Evolutionary conservation across 2,329 filamentous ascomycete genomes (phyloP).

Genomic region (Trichophyton schoenleinii): DNA sequence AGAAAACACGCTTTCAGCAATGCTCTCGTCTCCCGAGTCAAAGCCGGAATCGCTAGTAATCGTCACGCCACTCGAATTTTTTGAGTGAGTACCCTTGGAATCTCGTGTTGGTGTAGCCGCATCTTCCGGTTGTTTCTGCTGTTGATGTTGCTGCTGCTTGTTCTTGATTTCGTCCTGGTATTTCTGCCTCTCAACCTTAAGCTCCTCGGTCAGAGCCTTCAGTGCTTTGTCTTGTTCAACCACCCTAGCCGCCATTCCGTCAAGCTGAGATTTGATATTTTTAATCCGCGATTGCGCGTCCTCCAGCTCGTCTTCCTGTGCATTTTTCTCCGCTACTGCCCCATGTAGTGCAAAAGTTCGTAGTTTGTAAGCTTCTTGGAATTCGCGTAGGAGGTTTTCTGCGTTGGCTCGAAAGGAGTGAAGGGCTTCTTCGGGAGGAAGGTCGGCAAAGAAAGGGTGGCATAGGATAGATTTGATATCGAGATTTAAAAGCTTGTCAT

Average conservation of each 20-base stretch:
- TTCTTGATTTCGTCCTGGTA: slow-evolving; percentile 22
- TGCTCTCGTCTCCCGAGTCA: slow-evolving; percentile 45
- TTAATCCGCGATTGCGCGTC: slow-evolving; percentile 46
- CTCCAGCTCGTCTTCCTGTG: slow-evolving; percentile 49
- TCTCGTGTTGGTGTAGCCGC: neutral
- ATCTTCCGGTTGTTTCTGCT: neutral
- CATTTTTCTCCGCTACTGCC: slow-evolving; percentile 42
- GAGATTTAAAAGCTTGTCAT: slow-evolving; percentile 43
- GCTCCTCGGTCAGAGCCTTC: slow-evolving; percentile 37
- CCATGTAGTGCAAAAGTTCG: slow-evolving; percentile 40
- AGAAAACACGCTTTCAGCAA: slow-evolving; percentile 38
- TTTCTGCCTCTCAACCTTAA: slow-evolving; percentile 22
- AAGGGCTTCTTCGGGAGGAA: slow-evolving; percentile 42
- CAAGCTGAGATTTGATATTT: slow-evolving; percentile 48
- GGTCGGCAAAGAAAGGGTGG: slow-evolving; percentile 38
- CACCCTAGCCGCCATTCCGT: slow-evolving; percentile 45
- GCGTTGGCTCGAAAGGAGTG: slow-evolving; percentile 46
- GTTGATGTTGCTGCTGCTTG: neutral
- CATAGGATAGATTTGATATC: slow-evolving; percentile 44
- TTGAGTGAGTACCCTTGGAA: slow-evolving; percentile 12
- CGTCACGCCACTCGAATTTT: slow-evolving; percentile 25
- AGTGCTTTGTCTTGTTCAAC: slow-evolving; percentile 46
- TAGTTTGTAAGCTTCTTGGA: slow-evolving; percentile 46
- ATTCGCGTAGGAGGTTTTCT: slow-evolving; percentile 40
- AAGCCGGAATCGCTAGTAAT: slow-evolving; percentile 45